Conservation (phyloP, 2,329 filamentous ascomycete species). For the Macrophomina tecta region DNA sequence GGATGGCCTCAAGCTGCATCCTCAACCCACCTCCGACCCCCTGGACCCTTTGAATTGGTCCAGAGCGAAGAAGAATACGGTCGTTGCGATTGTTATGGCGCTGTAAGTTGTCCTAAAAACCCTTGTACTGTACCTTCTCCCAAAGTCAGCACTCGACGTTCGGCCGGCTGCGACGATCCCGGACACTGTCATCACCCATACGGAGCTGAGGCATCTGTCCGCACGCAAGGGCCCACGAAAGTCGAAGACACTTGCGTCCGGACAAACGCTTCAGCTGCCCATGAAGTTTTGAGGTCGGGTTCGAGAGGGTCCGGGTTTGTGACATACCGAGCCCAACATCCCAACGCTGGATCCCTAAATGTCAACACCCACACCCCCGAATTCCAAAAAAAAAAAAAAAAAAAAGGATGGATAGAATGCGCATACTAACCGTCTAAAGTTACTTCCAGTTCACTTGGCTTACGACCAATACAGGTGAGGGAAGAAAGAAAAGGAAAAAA, state of each 20-base stretch:
- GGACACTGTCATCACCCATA: background rate
- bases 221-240: background rate
- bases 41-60: slow-evolving; percentile 48
- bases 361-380: too few relatives aligned
- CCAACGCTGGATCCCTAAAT: background rate
- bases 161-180: background rate
- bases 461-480: slow-evolving; percentile 55
- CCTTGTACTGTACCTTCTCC: background rate
- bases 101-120: slow-evolving; percentile 46
- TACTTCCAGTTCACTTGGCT: slow-evolving; percentile 66
- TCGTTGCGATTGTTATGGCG: slow-evolving; percentile 60
- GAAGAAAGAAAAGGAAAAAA: background rate
- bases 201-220: background rate
- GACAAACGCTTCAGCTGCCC: background rate
- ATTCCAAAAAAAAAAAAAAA: too few relatives aligned
- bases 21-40: slow-evolving; percentile 39
- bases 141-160: background rate
- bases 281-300: background rate
- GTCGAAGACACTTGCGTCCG: background rate
- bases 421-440: slow-evolving; percentile 36
- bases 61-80: slow-evolving; percentile 47
- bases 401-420: background rate
- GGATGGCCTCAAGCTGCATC: slow-evolving; percentile 47
- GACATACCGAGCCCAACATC: background rate
- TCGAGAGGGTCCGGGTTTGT: background rate